Evolutionary conservation across 2,329 filamentous ascomycete species (phyloP).

Genomic region (Aspergillus sp.): DNA sequence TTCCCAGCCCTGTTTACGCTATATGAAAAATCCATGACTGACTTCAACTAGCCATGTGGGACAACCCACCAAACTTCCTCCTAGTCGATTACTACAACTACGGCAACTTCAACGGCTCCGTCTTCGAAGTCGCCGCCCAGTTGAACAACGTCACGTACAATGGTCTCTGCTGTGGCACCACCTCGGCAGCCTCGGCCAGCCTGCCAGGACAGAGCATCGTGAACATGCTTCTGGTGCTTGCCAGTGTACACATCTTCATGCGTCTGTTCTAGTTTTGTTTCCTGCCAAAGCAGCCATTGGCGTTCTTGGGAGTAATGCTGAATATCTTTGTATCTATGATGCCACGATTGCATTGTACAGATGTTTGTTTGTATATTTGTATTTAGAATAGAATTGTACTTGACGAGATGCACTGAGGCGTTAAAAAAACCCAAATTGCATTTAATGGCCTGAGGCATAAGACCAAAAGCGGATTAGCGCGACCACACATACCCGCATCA

Average conservation of each 20-base stretch:
- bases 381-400: not conserved
- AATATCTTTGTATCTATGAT: not conserved
- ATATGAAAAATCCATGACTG: not conserved
- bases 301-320: not conserved
- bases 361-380: not conserved
- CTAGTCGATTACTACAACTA: conserved; percentile 81
- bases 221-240: conserved; percentile 14
- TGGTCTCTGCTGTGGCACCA: conserved; percentile 31
- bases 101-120: conserved; percentile 59
- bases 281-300: not conserved
- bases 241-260: conserved; percentile 16
- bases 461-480: conserved; percentile 1
- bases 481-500: conserved; percentile 1
- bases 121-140: conserved; percentile 64
- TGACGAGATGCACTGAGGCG: no score
- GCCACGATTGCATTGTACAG: not conserved
- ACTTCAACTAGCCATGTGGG: conserved; percentile 46
- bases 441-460: no score
- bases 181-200: conserved; percentile 17
- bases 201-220: conserved; percentile 13
- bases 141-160: conserved; percentile 67
- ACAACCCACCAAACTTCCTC: conserved; percentile 64
- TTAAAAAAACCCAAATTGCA: no score
- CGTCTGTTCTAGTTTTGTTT: conserved; percentile 13
- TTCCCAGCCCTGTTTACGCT: not conserved